A percentile compares a stretch with the other conserved stretches of the same genome.
Conservation (phyloP, 306 rosid species). For the Sicyos edulis region DNA sequence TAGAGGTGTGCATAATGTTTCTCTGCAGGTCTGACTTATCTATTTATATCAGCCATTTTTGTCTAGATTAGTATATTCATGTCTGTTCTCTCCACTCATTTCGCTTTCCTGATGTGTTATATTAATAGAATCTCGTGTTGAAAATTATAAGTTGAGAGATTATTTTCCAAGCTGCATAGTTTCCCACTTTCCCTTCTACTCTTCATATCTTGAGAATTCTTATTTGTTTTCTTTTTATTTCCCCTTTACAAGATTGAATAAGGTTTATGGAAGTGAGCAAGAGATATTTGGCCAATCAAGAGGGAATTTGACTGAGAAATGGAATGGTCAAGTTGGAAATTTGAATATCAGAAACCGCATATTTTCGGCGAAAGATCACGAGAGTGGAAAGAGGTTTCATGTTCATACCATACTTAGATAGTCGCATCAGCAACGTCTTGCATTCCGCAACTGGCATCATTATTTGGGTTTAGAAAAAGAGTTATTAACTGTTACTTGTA, state of each 20-base stretch:
- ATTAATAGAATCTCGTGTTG: background rate
- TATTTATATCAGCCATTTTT: background rate
- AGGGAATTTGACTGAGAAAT: background rate
- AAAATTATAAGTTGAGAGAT: too few species aligned
- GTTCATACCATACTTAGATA: background rate
- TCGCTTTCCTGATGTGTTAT: background rate
- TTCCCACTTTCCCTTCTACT: background rate
- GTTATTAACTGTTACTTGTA: background rate
- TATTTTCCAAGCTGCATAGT: slow-evolving; percentile 9
- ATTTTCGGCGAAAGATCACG: background rate
- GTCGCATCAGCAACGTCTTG: background rate
- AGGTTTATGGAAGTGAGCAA: background rate
- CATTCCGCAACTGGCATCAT: background rate
- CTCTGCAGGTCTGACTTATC: background rate
- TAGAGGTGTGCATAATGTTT: background rate
- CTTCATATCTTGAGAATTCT: background rate
- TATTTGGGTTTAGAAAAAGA: background rate
- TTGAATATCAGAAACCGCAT: background rate
- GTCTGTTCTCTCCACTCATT: slow-evolving; percentile 5
- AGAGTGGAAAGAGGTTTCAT: background rate
- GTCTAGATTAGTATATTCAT: slow-evolving; percentile 10
- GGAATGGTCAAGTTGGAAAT: background rate
- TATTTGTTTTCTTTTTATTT: background rate
- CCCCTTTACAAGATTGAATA: background rate
- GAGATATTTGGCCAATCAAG: background rate